Conservation (phyloP, 1,139 yeast genomes). For the Zhuliangozyma parablackwelliae region DNA sequence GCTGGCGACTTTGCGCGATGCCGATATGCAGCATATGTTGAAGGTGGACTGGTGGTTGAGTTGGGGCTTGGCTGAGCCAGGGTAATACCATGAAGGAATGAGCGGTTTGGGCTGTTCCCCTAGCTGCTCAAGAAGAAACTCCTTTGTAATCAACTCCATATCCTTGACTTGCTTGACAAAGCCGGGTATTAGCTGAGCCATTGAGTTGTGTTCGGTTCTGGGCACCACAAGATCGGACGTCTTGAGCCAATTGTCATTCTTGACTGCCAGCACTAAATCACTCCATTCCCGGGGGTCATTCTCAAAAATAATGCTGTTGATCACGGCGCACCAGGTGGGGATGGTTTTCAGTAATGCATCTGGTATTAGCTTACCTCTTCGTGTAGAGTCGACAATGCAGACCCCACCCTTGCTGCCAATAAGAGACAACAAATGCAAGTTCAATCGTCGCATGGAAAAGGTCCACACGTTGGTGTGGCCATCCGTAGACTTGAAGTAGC, state of each 20-base stretch:
- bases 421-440: conserved; percentile 60
- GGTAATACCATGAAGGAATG: conserved; percentile 70
- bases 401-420: conserved; percentile 42
- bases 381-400: conserved; percentile 75
- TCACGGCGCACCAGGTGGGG: conserved; percentile 88
- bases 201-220: conserved; percentile 52
- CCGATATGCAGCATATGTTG: conserved; percentile 51
- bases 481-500: conserved; percentile 86
- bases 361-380: conserved; percentile 80
- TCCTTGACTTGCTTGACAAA: conserved; percentile 45
- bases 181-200: conserved; percentile 42
- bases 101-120: conserved; percentile 41
- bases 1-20: conserved; percentile 46
- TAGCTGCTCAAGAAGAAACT: conserved; percentile 16
- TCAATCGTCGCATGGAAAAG: conserved; percentile 68
- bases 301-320: conserved; percentile 51
- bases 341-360: conserved; percentile 83
- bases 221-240: conserved; percentile 56
- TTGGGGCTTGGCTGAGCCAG: conserved; percentile 27
- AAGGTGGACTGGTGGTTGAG: conserved; percentile 5
- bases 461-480: conserved; percentile 83
- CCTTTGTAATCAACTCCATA: conserved; percentile 32
- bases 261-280: neutral
- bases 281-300: conserved; percentile 10
- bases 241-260: conserved; percentile 17